Percentiles rank a stretch among this genome's conserved stretches.
Conservation (phyloP, 139 green algal genomes). For the Desmodesmus armatus region DNA sequence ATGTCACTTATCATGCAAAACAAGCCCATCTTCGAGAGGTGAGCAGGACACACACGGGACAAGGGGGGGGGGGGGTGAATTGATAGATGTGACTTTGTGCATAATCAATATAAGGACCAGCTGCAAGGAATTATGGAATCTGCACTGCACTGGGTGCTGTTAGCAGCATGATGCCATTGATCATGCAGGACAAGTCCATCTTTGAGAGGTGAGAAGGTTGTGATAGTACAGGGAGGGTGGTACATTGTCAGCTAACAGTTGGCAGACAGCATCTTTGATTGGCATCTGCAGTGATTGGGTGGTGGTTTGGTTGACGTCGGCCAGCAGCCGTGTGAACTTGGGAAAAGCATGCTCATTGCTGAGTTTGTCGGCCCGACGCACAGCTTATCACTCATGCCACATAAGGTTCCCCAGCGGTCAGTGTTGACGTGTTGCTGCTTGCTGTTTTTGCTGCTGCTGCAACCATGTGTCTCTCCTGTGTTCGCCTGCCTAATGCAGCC, state of each 20-base stretch:
- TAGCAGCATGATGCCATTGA: constrained; percentile 78
- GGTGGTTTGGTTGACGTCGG: too few species aligned
- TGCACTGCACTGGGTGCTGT: constrained; percentile 84
- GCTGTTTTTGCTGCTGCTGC: background rate
- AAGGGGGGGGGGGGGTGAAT: too few species aligned
- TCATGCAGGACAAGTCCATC: constrained; percentile 85
- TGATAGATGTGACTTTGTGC: background rate
- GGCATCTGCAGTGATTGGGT: background rate
- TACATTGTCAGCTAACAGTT: background rate
- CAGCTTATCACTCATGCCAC: too few species aligned
- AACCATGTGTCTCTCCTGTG: background rate
- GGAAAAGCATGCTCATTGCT: too few species aligned
- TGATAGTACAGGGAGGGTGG: too few species aligned
- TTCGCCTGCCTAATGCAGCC: constrained; percentile 3
- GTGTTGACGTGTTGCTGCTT: background rate
- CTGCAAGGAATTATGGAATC: constrained; percentile 23
- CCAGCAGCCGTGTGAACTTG: too few species aligned
- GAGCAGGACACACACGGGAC: too few species aligned
- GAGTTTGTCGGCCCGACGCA: too few species aligned
- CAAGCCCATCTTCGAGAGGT: constrained; percentile 73
- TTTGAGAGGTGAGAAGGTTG: constrained; percentile 62
- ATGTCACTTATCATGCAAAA: constrained; percentile 84
- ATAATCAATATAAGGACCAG: background rate
- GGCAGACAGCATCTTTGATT: background rate
- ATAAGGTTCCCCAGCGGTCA: too few species aligned